Evolutionary conservation across 2,329 filamentous ascomycete genomes (phyloP).

Genomic region (Cladorrhinum sp.): DNA sequence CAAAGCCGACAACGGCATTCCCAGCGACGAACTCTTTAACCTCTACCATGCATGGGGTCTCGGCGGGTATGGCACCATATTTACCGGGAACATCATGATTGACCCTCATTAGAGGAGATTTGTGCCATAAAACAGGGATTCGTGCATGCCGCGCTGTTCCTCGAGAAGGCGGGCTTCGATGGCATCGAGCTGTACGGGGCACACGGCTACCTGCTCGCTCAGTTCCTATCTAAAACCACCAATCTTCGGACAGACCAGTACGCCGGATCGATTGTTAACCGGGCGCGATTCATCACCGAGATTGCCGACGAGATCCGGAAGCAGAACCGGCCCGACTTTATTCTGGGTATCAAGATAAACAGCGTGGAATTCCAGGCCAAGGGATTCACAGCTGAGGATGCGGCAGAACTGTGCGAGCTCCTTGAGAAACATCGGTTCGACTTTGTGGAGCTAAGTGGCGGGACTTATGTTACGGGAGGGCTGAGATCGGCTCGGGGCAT

Average conservation of each 20-base stretch:
- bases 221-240: slow-evolving; percentile 37
- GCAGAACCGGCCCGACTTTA: slow-evolving; percentile 32
- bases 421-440: slow-evolving; percentile 51
- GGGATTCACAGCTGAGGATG: slow-evolving; percentile 50
- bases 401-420: slow-evolving; percentile 43
- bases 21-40: slow-evolving; percentile 42
- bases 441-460: slow-evolving; percentile 58
- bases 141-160: slow-evolving; percentile 54
- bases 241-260: slow-evolving; percentile 39
- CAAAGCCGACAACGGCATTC: slow-evolving; percentile 45
- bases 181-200: slow-evolving; percentile 46
- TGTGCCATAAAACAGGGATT: slow-evolving; percentile 51
- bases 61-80: slow-evolving; percentile 51
- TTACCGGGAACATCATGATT: slow-evolving; percentile 33
- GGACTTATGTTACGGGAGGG: slow-evolving; percentile 47
- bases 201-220: slow-evolving; percentile 47
- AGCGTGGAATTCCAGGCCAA: slow-evolving; percentile 53
- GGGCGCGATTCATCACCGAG: slow-evolving; percentile 45
- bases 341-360: slow-evolving; percentile 58
- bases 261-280: slow-evolving; percentile 44
- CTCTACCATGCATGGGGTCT: slow-evolving; percentile 60
- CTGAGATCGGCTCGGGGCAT: no score
- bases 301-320: slow-evolving; percentile 40
- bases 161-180: slow-evolving; percentile 55
- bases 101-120: slow-evolving; percentile 44